phyloP scores from a whole-genome alignment of 257 asterid genomes.

The Capsicum pubescens region DNA sequence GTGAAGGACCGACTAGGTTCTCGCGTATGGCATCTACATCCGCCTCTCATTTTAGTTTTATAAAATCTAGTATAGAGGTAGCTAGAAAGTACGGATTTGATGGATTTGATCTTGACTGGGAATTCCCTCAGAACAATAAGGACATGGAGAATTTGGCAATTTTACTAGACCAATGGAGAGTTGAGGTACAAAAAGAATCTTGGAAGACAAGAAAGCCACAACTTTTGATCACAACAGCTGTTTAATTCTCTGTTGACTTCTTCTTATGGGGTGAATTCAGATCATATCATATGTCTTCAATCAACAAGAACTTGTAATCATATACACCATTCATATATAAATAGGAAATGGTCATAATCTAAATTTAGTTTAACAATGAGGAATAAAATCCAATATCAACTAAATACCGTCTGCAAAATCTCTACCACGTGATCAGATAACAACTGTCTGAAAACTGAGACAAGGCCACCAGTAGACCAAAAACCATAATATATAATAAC shows the following conservation, averaged over 20 bases:
- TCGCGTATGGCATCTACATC: slow-evolving; percentile 55
- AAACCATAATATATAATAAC: no score
- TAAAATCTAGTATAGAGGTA: slow-evolving; percentile 62
- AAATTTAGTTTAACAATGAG: no score
- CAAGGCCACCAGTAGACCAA: no score
- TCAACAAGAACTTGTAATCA: slow-evolving; percentile 63
- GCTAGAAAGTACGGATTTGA: slow-evolving; percentile 69
- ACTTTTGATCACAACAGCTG: slow-evolving; percentile 82
- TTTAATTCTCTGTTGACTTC: slow-evolving; percentile 63
- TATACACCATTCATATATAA: no score
- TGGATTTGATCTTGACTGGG: slow-evolving; percentile 89
- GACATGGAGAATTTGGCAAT: slow-evolving; percentile 64
- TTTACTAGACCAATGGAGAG: slow-evolving; percentile 68
- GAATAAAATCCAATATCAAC: no score
- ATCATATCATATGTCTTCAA: slow-evolving; percentile 60
- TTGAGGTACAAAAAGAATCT: slow-evolving; percentile 54
- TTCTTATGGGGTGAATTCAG: slow-evolving; percentile 45
- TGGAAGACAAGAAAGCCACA: slow-evolving; percentile 37
- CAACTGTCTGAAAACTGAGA: no score
- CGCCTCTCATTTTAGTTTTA: slow-evolving; percentile 45
- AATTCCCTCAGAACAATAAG: slow-evolving; percentile 50
- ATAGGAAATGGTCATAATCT: no score
- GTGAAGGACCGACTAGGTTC: slow-evolving; percentile 45
- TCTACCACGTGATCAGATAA: no score
- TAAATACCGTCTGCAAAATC: no score